Percentiles rank a stretch among this genome's conserved stretches.
These are phyloP conservation scores for Diaporthe sp. DNA, from an alignment of 2,329 filamentous ascomycete species.

Conservation along the genomic window DNA sequence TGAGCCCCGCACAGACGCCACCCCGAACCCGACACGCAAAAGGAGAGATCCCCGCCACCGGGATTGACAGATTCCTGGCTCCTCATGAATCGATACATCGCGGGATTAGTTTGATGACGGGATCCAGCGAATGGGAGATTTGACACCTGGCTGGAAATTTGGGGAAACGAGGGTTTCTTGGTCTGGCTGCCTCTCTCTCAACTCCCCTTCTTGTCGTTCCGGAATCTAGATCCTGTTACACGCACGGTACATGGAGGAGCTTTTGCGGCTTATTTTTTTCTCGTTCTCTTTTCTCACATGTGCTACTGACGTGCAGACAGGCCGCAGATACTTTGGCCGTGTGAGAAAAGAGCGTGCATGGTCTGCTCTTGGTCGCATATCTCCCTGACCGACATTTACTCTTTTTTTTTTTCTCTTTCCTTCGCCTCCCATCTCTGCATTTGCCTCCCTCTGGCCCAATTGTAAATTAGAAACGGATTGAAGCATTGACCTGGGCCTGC, in stretches of 20 bases:
- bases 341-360: conserved; percentile 26
- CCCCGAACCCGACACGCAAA: conserved; percentile 15
- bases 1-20: conserved; percentile 22
- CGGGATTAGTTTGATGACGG: conserved; percentile 22
- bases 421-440: background rate
- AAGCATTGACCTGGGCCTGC: background rate
- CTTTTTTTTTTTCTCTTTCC: background rate
- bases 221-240: background rate
- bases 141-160: conserved; percentile 30
- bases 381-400: conserved; percentile 39
- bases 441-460: background rate
- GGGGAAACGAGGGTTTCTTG: background rate
- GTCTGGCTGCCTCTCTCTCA: conserved; percentile 15
- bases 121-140: conserved; percentile 33
- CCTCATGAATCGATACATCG: conserved; percentile 29
- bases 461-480: background rate
- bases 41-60: conserved; percentile 35
- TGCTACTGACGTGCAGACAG: conserved; percentile 27
- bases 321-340: conserved; percentile 20
- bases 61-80: conserved; percentile 31
- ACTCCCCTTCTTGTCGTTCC: background rate
- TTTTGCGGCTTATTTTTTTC: conserved; percentile 12
- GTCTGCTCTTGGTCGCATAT: conserved; percentile 11
- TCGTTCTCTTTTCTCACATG: background rate
- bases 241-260: background rate